phyloP scores from a whole-genome alignment of 352 stramenopile genomes.

The Globisporangium canariense region DNA sequence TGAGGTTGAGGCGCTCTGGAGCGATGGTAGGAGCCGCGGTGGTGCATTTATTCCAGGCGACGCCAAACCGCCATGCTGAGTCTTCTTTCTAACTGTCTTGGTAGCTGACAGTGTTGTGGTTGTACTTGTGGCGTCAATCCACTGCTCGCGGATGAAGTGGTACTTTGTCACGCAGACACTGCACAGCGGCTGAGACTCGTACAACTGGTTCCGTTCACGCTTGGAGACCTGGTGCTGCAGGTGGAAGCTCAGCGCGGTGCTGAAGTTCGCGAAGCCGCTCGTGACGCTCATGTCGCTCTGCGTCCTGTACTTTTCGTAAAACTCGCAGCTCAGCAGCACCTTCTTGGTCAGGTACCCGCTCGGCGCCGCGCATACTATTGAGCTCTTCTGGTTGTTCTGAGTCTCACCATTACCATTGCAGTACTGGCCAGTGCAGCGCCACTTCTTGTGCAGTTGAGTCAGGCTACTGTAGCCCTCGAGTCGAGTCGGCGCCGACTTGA shows the following conservation, averaged over 20 bases:
- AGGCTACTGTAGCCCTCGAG: constrained; percentile 22
- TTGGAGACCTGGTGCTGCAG: constrained; percentile 53
- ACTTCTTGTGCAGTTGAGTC: constrained; percentile 34
- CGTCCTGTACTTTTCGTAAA: constrained; percentile 44
- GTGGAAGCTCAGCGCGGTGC: constrained; percentile 41
- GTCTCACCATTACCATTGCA: constrained; percentile 12
- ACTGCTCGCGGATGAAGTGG: constrained; percentile 40
- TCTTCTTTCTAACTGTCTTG: constrained; percentile 11
- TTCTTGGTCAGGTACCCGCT: constrained; percentile 64
- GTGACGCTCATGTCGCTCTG: constrained; percentile 42
- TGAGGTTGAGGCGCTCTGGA: not conserved
- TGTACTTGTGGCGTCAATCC: constrained; percentile 20
- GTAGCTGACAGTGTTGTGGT: not conserved
- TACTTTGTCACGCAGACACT: constrained; percentile 40
- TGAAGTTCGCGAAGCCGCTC: constrained; percentile 38
- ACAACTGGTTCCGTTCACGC: constrained; percentile 47
- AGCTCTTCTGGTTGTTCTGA: constrained; percentile 7
- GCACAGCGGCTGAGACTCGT: constrained; percentile 57
- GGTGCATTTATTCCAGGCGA: not conserved
- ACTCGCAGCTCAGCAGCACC: constrained; percentile 61
- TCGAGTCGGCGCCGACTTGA: constrained; percentile 42
- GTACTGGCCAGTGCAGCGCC: constrained; percentile 44
- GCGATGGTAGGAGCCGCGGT: constrained; percentile 14
- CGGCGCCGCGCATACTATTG: constrained; percentile 13
- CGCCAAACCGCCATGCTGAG: not conserved